Percentiles rank a stretch among this genome's conserved stretches.
Evolutionary conservation across 2,329 filamentous ascomycete species (phyloP).

Genomic region (Curvularia sp.): DNA sequence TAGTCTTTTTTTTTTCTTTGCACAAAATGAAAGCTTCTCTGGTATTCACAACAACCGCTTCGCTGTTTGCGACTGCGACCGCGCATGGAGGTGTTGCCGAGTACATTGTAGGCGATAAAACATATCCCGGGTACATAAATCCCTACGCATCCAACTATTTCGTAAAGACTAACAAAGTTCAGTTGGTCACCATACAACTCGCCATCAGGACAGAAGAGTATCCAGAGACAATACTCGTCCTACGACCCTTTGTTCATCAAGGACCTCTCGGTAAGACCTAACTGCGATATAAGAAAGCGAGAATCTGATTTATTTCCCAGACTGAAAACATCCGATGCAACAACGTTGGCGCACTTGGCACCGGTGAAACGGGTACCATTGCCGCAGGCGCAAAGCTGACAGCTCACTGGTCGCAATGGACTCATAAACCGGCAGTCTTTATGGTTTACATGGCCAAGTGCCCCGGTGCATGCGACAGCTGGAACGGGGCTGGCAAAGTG

Average conservation of each 20-base stretch:
- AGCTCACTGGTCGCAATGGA: constrained; percentile 64
- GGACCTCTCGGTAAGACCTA: constrained; percentile 34
- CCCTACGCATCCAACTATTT: background rate
- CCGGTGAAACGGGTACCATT: constrained; percentile 54
- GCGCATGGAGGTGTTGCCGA: constrained; percentile 41
- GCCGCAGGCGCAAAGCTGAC: constrained; percentile 59
- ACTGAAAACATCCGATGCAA: constrained; percentile 45
- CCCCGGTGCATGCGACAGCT: constrained; percentile 55
- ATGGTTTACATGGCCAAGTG: constrained; percentile 64
- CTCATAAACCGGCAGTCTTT: constrained; percentile 63
- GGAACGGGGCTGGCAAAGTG: constrained; percentile 59
- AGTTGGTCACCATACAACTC: constrained; percentile 44
- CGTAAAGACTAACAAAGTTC: background rate
- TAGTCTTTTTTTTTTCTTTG: background rate
- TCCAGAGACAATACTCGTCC: constrained; percentile 40
- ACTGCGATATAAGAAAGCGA: background rate
- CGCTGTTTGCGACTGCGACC: constrained; percentile 30
- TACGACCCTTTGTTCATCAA: constrained; percentile 39
- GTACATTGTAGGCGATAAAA: constrained; percentile 35
- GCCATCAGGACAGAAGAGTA: constrained; percentile 33
- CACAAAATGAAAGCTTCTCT: constrained; percentile 34
- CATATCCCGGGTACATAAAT: constrained; percentile 34
- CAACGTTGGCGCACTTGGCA: constrained; percentile 38
- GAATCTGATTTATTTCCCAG: constrained; percentile 16
- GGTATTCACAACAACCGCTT: constrained; percentile 26